A percentile compares a stretch with the other conserved stretches of the same genome.
Evolutionary conservation across 1,139 yeast genomes (phyloP).

Genomic region (Taiozyma sp.): DNA sequence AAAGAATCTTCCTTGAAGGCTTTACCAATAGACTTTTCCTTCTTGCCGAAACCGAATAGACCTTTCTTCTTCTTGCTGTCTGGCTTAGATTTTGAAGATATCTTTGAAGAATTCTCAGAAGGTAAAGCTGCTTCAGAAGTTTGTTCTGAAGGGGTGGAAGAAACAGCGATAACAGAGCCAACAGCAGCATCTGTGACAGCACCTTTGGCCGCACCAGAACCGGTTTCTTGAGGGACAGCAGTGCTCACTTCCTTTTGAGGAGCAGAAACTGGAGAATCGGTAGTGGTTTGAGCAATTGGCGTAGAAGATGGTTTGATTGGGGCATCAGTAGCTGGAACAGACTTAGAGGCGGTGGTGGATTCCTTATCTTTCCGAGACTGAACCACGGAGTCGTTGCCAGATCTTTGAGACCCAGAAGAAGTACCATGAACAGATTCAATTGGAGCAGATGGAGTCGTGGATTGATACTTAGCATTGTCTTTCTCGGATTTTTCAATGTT

Average conservation of each 20-base stretch:
- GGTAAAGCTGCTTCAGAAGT: constrained; percentile 17
- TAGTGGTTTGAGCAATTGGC: background rate
- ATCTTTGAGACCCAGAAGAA: constrained; percentile 5
- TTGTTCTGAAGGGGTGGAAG: background rate
- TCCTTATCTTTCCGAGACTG: constrained; percentile 11
- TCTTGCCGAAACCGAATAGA: constrained; percentile 1
- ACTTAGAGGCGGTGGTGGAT: constrained; percentile 16
- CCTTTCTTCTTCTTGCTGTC: background rate
- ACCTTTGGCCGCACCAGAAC: constrained; percentile 7
- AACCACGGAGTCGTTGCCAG: constrained; percentile 5
- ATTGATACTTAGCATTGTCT: background rate
- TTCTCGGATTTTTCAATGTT: constrained; percentile 3
- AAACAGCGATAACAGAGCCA: background rate
- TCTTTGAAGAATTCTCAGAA: constrained; percentile 19
- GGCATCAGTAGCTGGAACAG: constrained; percentile 9
- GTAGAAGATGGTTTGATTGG: constrained; percentile 2
- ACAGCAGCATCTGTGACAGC: constrained; percentile 4
- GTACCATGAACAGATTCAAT: background rate
- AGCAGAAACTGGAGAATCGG: background rate
- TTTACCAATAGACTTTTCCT: background rate
- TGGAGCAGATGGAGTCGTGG: background rate
- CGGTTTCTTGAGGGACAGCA: background rate
- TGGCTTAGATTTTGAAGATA: background rate
- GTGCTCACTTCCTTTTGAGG: background rate
- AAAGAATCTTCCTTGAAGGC: background rate